Percentiles rank a stretch among this genome's conserved stretches.
These are phyloP conservation scores for Parastagonospora nodorum DNA, from an alignment of 2,329 filamentous ascomycete genomes.

Conservation along the genomic window DNA sequence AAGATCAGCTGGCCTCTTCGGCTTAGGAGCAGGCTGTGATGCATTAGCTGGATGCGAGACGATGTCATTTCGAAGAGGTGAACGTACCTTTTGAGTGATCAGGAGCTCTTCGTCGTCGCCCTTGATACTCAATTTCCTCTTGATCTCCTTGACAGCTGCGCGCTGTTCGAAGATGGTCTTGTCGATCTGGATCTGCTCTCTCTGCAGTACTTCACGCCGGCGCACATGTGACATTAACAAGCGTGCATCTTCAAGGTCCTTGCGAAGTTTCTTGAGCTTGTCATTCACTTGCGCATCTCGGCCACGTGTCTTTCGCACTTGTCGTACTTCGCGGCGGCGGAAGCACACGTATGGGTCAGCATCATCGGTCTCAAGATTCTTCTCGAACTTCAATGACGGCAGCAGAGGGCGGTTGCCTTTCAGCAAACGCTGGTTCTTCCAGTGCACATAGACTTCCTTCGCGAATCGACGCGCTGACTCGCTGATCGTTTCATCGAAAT, in stretches of 20 bases:
- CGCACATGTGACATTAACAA: constrained; percentile 78
- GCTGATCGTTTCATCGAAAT: constrained; percentile 64
- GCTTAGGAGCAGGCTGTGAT: constrained; percentile 43
- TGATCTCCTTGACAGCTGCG: constrained; percentile 80
- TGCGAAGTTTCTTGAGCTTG: constrained; percentile 88
- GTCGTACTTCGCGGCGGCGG: constrained; percentile 88
- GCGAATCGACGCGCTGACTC: constrained; percentile 63
- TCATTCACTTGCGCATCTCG: constrained; percentile 93
- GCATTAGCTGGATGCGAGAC: constrained; percentile 28
- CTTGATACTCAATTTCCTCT: constrained; percentile 87
- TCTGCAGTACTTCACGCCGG: constrained; percentile 78
- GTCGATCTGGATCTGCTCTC: constrained; percentile 76
- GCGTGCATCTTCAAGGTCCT: constrained; percentile 87
- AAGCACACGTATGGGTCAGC: constrained; percentile 98
- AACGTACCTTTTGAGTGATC: constrained; percentile 85
- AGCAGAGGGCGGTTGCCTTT: constrained; percentile 75
- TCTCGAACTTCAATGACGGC: constrained; percentile 88
- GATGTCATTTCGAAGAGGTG: neutral
- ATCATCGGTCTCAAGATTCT: constrained; percentile 90
- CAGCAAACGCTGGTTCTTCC: constrained; percentile 73
- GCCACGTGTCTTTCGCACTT: constrained; percentile 91
- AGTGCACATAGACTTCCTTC: constrained; percentile 86
- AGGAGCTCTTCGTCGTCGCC: constrained; percentile 83
- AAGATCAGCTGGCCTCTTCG: constrained; percentile 63
- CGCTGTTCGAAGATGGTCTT: constrained; percentile 82